Base-by-base conservation (phyloP, 345 rosid genomes). In the Eucalyptus decipiens region DNA sequence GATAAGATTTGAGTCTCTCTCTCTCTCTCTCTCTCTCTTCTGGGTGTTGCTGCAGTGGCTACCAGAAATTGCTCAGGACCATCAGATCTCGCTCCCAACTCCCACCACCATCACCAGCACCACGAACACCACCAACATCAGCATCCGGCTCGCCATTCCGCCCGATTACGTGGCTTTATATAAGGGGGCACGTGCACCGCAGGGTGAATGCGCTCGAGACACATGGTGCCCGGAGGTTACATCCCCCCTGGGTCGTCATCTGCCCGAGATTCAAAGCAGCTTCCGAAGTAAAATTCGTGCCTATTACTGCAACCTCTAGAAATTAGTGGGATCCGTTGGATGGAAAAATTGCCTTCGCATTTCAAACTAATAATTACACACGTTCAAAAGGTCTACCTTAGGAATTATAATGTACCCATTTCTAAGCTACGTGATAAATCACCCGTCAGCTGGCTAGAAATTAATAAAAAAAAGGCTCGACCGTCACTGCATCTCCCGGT, bases 171-270 rank as follows among this genome's bases (percentile, higher is more conserved):
- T 93, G 93, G 93, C 93, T 50, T 90, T 89, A 86, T 80, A 69
- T 86, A 90, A 87, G 91, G 89, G n/a, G 94, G 91, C 94, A 93
- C 96, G 91, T 93, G 94, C 91, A 86, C n/a, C 12, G 45, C 30
- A 81, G 90, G 87, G 89, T 86, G 90, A 89, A 87, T 50, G 47
- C 47, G 86, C 85, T 83, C 32, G 67, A 81, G 91, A 92, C 93
- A n/a, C n/a, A 88, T 88, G 94, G 88, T 89, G 86, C 34, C 89
- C 48, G 69, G 90, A 86, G 49, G 89, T 88, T 91, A 54, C 93
- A 88, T 90, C 87, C 89, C n/a, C 54, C 60, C 40, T 8, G 54
- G 60, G 50, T 28, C 11, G 28, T 76, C 83, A 76, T 37, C 83
- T 76, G 9, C 65, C 28, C 83, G 47, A 21, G 83, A 6, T 76